These are phyloP conservation scores for Mallotus japonicus DNA, from an alignment of 441 rosid species.

Conservation along the genomic window DNA sequence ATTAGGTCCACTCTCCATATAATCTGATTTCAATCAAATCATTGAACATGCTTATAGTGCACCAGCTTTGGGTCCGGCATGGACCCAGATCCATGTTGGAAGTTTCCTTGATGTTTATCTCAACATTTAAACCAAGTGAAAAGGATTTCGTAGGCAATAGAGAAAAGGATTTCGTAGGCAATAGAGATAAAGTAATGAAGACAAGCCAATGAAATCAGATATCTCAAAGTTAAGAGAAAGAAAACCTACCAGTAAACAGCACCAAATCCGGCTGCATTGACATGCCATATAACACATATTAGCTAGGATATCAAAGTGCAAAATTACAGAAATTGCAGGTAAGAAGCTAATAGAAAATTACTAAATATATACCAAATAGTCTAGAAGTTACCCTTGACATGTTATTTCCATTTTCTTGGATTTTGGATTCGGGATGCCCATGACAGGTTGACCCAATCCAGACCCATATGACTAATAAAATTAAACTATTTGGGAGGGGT, in stretches of 20 bases:
- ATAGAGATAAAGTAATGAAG: slow-evolving; percentile 9
- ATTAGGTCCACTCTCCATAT: background rate
- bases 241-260: slow-evolving; percentile 77
- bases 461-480: too few relatives aligned
- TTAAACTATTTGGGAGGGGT: too few relatives aligned
- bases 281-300: slow-evolving; percentile 32
- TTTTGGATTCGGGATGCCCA: too few relatives aligned
- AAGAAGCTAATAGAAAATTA: background rate
- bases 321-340: background rate
- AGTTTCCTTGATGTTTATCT: slow-evolving; percentile 11
- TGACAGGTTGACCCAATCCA: too few relatives aligned
- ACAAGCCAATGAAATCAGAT: slow-evolving; percentile 14
- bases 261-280: slow-evolving; percentile 85
- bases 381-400: background rate
- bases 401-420: background rate
- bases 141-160: slow-evolving; percentile 8
- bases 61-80: background rate
- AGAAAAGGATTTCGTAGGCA: slow-evolving; percentile 15
- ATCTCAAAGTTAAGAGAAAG: slow-evolving; percentile 21
- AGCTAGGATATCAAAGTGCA: slow-evolving; percentile 16
- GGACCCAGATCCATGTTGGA: background rate
- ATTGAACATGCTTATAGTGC: background rate
- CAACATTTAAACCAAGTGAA: slow-evolving; percentile 4
- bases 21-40: background rate
- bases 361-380: background rate